Evolutionary conservation across 352 stramenopile genomes (phyloP), one percentile per base, ranked within the genome.

Genomic region (Phytopythium delawarense): DNA sequence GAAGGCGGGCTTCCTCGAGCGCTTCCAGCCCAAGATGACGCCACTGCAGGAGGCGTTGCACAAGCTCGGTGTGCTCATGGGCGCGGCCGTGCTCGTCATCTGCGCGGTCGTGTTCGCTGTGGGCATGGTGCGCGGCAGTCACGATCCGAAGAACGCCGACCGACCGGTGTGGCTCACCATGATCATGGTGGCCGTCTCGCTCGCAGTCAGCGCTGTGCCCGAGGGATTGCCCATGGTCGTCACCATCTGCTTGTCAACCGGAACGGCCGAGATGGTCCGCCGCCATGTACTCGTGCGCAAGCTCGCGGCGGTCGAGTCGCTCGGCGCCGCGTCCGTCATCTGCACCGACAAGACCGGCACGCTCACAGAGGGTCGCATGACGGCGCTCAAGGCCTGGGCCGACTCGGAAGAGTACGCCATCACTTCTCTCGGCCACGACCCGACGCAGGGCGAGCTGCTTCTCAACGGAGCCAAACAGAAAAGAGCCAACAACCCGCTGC

Each of bases 291-390:
- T 95, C 0, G 84, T 97, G 4, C 87, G 91, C 50, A 95, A 97
- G 63, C 76, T 97, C 30, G 79, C 87, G 5, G 81, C 92, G 7
- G 78, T 92, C 16, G 76, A 91, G 64, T 91, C 80, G 34, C 88
- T 98, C 56, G 91, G 87, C 18, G 89, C 94, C 6, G 95, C 92
- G 4, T 97, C 91, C 7, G 91, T 98, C 0, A 95, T 97, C 54
- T 98, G 82, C 53, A 91, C 83, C 0, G 96, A 98, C 72, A 98
- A 98, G 78, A 98, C 96, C 0, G 96, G 96, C 12, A 98, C 96
- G 13, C 70, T 98, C 15, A 98, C 96, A 0, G 83, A 92, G 45
- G 85, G 85, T 48, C 88, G 91, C 53, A 94, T 94, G 85, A 91
- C 81, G 2, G 85, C 81, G 0, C 72, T 92, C 39, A 90, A 89